These are phyloP conservation scores for Phialophora tarda DNA, from an alignment of 2,329 filamentous ascomycete species.

Conservation along the genomic window DNA sequence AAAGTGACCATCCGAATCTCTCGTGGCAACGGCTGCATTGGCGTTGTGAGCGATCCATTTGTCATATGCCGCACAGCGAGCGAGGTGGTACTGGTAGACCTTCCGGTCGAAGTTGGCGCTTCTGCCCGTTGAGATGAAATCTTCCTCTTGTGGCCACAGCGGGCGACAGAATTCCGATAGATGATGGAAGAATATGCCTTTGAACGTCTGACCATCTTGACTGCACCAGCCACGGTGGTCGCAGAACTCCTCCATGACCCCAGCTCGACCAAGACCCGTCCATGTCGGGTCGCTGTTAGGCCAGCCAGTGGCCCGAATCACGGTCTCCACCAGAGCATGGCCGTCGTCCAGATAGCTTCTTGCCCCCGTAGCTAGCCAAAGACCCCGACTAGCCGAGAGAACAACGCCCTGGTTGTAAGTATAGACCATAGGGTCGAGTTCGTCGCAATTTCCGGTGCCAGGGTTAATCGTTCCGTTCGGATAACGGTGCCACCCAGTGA, in stretches of 20 bases:
- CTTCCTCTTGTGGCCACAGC: constrained; percentile 58
- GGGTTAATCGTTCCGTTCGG: constrained; percentile 57
- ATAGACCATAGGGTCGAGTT: constrained; percentile 85
- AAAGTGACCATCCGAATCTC: constrained; percentile 71
- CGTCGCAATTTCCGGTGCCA: constrained; percentile 75
- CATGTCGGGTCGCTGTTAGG: constrained; percentile 58
- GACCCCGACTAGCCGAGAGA: constrained; percentile 76
- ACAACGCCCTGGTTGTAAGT: constrained; percentile 96
- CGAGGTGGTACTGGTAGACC: constrained; percentile 52
- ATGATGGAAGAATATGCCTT: constrained; percentile 94
- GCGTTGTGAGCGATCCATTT: constrained; percentile 82
- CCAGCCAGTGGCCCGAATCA: constrained; percentile 82
- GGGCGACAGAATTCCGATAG: constrained; percentile 76
- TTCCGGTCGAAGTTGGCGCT: constrained; percentile 44
- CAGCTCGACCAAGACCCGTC: constrained; percentile 76
- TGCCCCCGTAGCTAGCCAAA: constrained; percentile 80
- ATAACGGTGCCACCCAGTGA: constrained; percentile 64
- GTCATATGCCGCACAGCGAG: constrained; percentile 68
- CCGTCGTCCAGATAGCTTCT: constrained; percentile 75
- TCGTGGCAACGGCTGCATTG: constrained; percentile 71
- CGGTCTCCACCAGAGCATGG: constrained; percentile 74
- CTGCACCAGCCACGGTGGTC: constrained; percentile 76
- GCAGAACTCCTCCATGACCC: constrained; percentile 83
- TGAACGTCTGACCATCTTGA: constrained; percentile 88
- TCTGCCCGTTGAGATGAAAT: constrained; percentile 46